phyloP scores from a whole-genome alignment of 2,329 filamentous ascomycete genomes.

The Saccharata proteae region DNA sequence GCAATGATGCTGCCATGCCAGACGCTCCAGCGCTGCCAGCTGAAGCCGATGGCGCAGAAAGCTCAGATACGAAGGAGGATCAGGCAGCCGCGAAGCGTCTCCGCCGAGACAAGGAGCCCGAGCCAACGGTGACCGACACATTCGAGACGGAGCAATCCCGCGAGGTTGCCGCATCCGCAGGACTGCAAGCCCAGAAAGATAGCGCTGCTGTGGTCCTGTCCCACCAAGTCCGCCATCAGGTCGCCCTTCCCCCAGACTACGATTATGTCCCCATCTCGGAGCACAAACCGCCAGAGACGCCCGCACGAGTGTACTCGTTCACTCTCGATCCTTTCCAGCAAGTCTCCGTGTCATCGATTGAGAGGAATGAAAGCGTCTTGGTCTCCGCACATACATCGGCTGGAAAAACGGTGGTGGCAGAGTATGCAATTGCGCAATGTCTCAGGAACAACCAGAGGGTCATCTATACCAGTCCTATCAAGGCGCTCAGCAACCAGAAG shows the following conservation, averaged over 20 bases:
- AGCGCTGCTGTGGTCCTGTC: constrained; percentile 66
- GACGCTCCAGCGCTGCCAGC: constrained; percentile 27
- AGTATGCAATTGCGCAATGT: constrained; percentile 96
- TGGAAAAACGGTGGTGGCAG: constrained; percentile 94
- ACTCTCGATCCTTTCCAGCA: constrained; percentile 96
- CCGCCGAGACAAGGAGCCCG: constrained; percentile 53
- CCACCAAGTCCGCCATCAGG: constrained; percentile 97
- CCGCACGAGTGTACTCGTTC: constrained; percentile 76
- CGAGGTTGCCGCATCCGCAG: constrained; percentile 72
- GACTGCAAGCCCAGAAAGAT: constrained; percentile 51
- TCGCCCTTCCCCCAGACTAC: constrained; percentile 86
- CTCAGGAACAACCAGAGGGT: constrained; percentile 95
- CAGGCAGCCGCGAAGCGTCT: constrained; percentile 46
- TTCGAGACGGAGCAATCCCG: constrained; percentile 93
- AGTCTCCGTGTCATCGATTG: constrained; percentile 85
- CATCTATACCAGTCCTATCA: constrained; percentile 98
- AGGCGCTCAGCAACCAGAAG: constrained; percentile 96
- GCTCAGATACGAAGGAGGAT: constrained; percentile 18
- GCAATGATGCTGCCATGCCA: constrained; percentile 32
- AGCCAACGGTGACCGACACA: constrained; percentile 78
- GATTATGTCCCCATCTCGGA: constrained; percentile 90
- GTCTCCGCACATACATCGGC: constrained; percentile 96
- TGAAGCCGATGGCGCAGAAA: constrained; percentile 19
- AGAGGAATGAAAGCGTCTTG: constrained; percentile 89
- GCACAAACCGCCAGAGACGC: constrained; percentile 79